phyloP scores from a whole-genome alignment of 2,329 filamentous ascomycete species.

The Colletotrichum sp. region DNA sequence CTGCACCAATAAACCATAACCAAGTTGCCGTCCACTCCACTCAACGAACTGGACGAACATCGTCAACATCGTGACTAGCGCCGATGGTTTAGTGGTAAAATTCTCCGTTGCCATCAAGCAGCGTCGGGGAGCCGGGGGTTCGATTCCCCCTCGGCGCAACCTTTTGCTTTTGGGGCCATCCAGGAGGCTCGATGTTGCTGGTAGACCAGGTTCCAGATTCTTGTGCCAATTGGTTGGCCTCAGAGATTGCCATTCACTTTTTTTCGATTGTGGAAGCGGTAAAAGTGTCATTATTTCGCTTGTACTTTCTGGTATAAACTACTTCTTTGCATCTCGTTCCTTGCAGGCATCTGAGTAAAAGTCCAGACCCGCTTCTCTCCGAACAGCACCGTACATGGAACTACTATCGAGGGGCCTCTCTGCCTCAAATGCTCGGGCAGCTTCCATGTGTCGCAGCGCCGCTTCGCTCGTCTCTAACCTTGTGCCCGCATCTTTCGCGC shows the following conservation, averaged over 20 bases:
- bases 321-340: not conserved
- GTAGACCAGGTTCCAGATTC: not conserved
- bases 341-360: slow-evolving; percentile 2
- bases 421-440: not conserved
- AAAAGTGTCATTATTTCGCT: not conserved
- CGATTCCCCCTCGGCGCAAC: slow-evolving; percentile 11
- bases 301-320: not conserved
- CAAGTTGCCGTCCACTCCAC: no score
- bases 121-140: slow-evolving; percentile 17
- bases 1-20: not conserved
- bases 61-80: not conserved
- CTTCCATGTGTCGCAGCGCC: not conserved
- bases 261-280: not conserved
- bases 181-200: not conserved
- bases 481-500: not conserved
- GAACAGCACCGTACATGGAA: not conserved
- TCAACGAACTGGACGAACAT: not conserved
- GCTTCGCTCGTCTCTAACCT: not conserved
- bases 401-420: not conserved
- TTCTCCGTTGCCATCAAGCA: slow-evolving; percentile 13
- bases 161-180: not conserved
- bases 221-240: not conserved
- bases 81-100: slow-evolving; percentile 20
- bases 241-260: not conserved
- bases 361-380: not conserved